A percentile compares a stretch with the other conserved stretches of the same genome.
These are phyloP conservation scores for Cinnamomum micranthum DNA, from an alignment of 164 flowering plant species.

Conservation along the genomic window DNA sequence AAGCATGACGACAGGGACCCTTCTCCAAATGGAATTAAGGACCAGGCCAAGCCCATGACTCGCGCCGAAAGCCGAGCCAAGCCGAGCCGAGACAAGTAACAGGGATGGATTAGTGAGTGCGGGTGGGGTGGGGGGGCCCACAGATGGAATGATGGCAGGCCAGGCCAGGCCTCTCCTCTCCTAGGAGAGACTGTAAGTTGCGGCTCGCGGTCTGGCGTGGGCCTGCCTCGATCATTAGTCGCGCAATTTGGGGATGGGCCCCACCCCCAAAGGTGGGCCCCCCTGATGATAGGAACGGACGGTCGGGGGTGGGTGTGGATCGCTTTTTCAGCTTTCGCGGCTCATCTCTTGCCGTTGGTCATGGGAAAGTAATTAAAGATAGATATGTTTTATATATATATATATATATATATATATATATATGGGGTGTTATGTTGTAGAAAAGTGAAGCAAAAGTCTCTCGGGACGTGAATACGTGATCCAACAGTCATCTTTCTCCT, in stretches of 20 bases:
- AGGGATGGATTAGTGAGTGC: not conserved
- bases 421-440: not conserved
- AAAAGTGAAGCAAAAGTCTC: slow-evolving; percentile 17
- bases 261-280: not conserved
- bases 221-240: slow-evolving; percentile 39
- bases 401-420: not conserved
- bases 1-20: slow-evolving; percentile 28
- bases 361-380: not conserved
- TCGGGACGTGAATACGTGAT: slow-evolving; percentile 2
- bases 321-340: slow-evolving; percentile 2
- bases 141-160: slow-evolving; percentile 21
- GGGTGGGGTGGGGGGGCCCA: not conserved
- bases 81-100: not conserved
- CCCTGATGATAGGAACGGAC: not conserved
- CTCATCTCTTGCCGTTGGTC: slow-evolving; percentile 6
- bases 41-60: not conserved
- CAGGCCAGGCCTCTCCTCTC: not conserved
- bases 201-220: slow-evolving; percentile 64
- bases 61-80: not conserved
- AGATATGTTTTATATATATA: too few relatives aligned
- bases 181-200: slow-evolving; percentile 31
- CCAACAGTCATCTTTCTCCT: slow-evolving; percentile 5
- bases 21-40: slow-evolving; percentile 38
- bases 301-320: not conserved
- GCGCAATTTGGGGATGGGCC: slow-evolving; percentile 27